Evolutionary conservation across 257 asterid species (phyloP).

Genomic region (Echium plantagineum): DNA sequence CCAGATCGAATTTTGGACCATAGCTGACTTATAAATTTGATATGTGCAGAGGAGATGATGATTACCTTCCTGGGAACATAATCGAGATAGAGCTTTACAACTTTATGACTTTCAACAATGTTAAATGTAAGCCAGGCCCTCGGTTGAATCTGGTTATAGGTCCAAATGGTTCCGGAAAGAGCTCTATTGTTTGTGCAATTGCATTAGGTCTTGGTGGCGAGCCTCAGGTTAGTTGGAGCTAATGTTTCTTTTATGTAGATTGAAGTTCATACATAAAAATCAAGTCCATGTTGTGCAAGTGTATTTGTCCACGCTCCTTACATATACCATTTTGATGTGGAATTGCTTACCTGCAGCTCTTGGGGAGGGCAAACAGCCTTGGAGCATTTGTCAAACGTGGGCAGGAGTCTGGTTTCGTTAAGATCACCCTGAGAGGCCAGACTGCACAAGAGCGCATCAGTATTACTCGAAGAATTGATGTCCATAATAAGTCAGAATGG

Average conservation of each 20-base stretch:
- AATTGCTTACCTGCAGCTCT: conserved; percentile 40
- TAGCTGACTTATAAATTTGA: not conserved
- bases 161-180: conserved; percentile 96
- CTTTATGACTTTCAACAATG: conserved; percentile 77
- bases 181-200: conserved; percentile 95
- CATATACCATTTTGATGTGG: conserved; percentile 12
- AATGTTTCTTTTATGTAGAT: conserved; percentile 2
- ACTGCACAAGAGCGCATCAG: conserved; percentile 33
- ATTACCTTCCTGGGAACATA: conserved; percentile 73
- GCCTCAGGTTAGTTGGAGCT: conserved; percentile 49
- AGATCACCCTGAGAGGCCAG: conserved; percentile 66
- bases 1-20: too few relatives aligned
- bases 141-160: conserved; percentile 90
- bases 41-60: conserved; percentile 67
- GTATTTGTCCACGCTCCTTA: conserved; percentile 8
- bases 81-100: conserved; percentile 64
- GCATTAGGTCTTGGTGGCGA: conserved; percentile 96
- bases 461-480: conserved; percentile 62
- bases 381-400: conserved; percentile 95
- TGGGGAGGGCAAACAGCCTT: conserved; percentile 86
- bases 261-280: too few relatives aligned
- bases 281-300: too few relatives aligned
- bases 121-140: conserved; percentile 67
- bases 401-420: conserved; percentile 72
- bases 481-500: conserved; percentile 86